Evolutionary conservation across 2,329 filamentous ascomycete genomes (phyloP).

Genomic region (Ascochyta lentis): DNA sequence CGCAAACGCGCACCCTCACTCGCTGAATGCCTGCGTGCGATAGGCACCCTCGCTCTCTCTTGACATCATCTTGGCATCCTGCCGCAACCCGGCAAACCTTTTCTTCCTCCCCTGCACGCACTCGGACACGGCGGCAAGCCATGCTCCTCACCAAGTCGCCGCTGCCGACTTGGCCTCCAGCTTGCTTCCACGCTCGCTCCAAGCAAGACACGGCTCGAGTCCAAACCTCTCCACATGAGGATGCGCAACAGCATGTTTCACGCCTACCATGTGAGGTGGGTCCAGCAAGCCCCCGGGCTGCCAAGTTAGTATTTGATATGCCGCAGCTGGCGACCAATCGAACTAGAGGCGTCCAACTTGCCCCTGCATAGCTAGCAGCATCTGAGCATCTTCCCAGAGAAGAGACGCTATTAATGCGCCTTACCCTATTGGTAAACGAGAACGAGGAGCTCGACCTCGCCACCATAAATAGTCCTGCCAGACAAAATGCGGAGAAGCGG

Average conservation of each 20-base stretch:
- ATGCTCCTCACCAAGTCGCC: neutral
- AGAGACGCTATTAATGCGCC: constrained; percentile 22
- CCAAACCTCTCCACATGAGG: constrained; percentile 25
- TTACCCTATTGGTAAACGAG: constrained; percentile 29
- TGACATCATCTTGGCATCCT: constrained; percentile 31
- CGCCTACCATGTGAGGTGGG: constrained; percentile 30
- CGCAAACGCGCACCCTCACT: constrained; percentile 15
- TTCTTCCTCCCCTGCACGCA: constrained; percentile 13
- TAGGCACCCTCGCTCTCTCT: constrained; percentile 20
- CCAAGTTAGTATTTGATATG: constrained; percentile 36
- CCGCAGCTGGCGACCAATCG: constrained; percentile 36
- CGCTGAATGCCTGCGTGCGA: constrained; percentile 26
- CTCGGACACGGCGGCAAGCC: constrained; percentile 4
- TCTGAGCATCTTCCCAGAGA: constrained; percentile 16
- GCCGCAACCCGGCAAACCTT: constrained; percentile 27
- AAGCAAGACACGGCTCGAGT: constrained; percentile 18
- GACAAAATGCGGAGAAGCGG: constrained; percentile 47
- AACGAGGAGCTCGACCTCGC: constrained; percentile 34
- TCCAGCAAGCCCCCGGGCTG: constrained; percentile 20
- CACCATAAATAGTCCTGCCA: constrained; percentile 45
- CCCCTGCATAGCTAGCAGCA: constrained; percentile 37
- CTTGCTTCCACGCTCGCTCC: constrained; percentile 10
- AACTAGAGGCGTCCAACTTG: constrained; percentile 20
- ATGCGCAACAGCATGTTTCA: constrained; percentile 39
- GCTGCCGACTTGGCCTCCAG: neutral